A percentile compares a stretch with the other conserved stretches of the same genome.
Evolutionary conservation across 139 green algal species (phyloP).

Genomic region (Coccomyxa sp.): DNA sequence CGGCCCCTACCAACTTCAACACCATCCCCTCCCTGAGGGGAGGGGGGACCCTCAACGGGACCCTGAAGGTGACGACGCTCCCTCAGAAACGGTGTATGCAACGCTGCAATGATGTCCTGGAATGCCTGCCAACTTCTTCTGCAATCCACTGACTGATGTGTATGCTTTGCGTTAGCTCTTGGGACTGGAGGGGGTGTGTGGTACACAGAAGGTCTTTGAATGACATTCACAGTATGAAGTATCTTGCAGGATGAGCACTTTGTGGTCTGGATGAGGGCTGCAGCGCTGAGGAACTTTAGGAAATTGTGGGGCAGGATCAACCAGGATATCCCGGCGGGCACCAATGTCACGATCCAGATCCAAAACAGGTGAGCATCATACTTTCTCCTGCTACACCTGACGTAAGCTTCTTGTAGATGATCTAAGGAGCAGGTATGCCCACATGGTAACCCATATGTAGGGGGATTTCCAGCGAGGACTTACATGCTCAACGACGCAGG

Average conservation of each 20-base stretch:
- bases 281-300: constrained; percentile 51
- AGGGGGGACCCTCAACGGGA: constrained; percentile 43
- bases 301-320: constrained; percentile 76
- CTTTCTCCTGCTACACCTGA: no score
- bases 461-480: no score
- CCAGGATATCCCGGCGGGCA: constrained; percentile 29
- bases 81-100: background rate
- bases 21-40: constrained; percentile 36
- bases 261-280: constrained; percentile 93
- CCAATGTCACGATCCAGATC: constrained; percentile 12
- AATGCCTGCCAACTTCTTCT: background rate
- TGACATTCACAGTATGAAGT: no score
- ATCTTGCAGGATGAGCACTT: constrained; percentile 92
- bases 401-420: no score
- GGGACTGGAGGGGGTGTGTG: no score
- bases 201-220: no score
- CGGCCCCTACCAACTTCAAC: constrained; percentile 68
- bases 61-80: constrained; percentile 26
- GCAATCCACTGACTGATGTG: no score
- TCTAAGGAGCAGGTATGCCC: no score
- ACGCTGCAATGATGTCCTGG: background rate
- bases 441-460: no score
- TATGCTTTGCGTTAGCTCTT: no score
- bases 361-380: background rate
- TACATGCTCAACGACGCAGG: no score